phyloP scores from a whole-genome alignment of 495 filamentous ascomycete species.

The Neurospora terricola region DNA sequence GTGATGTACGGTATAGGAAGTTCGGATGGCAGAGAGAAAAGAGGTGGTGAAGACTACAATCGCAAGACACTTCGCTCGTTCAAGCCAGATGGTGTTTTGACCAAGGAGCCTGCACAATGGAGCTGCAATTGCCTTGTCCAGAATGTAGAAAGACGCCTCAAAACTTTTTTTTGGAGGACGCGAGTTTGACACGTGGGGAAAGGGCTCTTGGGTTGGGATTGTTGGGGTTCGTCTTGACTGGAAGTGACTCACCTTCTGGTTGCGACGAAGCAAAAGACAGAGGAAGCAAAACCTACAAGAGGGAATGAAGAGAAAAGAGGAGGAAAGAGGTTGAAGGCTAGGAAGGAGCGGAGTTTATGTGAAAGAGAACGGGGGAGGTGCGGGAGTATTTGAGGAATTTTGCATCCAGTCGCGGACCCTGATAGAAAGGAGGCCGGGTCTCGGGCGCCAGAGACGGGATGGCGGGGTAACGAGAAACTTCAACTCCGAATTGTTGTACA shows the following conservation, averaged over 20 bases:
- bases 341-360: neutral
- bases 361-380: constrained; percentile 7
- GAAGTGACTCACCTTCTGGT: constrained; percentile 8
- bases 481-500: constrained; percentile 6
- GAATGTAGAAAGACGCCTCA: neutral
- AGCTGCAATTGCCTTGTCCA: neutral
- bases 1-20: neutral
- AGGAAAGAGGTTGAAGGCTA: constrained; percentile 5
- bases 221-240: neutral
- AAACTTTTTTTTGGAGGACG: neutral
- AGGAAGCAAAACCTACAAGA: constrained; percentile 1
- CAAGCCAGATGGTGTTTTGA: neutral
- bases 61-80: neutral
- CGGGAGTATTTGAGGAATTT: constrained; percentile 30
- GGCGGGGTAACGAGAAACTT: constrained; percentile 11
- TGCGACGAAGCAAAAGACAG: constrained; percentile 1
- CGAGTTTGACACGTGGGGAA: neutral
- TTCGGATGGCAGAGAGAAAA: neutral
- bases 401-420: constrained; percentile 8
- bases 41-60: neutral
- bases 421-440: constrained; percentile 13
- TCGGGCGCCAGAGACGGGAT: constrained; percentile 15
- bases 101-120: neutral
- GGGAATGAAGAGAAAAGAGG: constrained; percentile 20
- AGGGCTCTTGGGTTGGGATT: neutral